These are phyloP conservation scores for Picea glauca DNA, from an alignment of 75 land plant species.

Conservation along the genomic window DNA sequence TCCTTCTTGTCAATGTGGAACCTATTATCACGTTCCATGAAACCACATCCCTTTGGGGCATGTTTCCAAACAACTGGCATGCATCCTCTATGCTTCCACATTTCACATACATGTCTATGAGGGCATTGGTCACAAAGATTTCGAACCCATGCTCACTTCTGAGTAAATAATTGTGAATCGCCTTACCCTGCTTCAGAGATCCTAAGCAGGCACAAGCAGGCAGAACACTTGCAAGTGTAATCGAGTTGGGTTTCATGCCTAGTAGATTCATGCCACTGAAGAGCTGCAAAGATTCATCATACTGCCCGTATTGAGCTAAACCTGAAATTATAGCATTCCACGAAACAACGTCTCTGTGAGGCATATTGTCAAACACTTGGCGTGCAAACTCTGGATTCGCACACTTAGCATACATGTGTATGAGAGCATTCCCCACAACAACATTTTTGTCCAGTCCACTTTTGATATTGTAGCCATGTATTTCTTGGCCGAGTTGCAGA, in stretches of 20 bases:
- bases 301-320: conserved; percentile 28
- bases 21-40: conserved; percentile 27
- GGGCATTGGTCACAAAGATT: conserved; percentile 3
- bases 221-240: conserved; percentile 35
- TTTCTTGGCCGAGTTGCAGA: conserved; percentile 11
- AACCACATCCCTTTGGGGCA: conserved; percentile 11
- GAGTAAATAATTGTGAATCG: conserved; percentile 9
- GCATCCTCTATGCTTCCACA: conserved; percentile 22
- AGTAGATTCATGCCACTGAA: conserved; percentile 36
- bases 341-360: conserved; percentile 32
- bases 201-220: conserved; percentile 21
- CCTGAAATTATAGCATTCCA: conserved; percentile 59
- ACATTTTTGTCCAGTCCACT: conserved; percentile 39
- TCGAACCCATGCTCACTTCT: not conserved
- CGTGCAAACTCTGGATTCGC: conserved; percentile 25
- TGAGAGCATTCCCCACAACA: conserved; percentile 28
- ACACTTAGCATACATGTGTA: conserved; percentile 65
- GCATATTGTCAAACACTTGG: conserved; percentile 30
- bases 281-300: conserved; percentile 32
- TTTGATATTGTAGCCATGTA: conserved; percentile 34
- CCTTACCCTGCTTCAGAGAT: conserved; percentile 1
- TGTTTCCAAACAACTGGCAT: conserved; percentile 16
- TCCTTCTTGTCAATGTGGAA: conserved; percentile 12
- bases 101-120: conserved; percentile 31
- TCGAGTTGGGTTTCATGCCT: conserved; percentile 35